Percentiles rank a stretch among this genome's conserved stretches.
phyloP scores from a whole-genome alignment of 257 asterid species.

The Primulina tabacum region DNA sequence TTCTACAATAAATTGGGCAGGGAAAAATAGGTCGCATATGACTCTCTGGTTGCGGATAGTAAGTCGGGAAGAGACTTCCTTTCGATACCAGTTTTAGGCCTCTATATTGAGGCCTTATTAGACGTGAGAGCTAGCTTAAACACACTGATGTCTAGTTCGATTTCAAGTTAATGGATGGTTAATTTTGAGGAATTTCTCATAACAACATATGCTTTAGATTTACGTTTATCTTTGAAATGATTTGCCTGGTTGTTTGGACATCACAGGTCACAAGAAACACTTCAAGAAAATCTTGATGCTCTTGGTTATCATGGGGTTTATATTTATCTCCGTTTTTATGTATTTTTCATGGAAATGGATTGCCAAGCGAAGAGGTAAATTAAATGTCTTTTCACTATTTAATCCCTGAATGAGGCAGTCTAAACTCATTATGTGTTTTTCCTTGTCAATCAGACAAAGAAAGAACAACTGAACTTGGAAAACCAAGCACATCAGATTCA shows the following conservation, averaged over 20 bases:
- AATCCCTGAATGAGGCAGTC: neutral
- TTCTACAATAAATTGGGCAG: no score
- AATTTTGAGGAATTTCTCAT: no score
- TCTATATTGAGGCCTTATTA: no score
- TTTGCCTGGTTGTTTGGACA: neutral
- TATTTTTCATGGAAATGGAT: conserved; percentile 29
- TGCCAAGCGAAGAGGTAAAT: conserved; percentile 32
- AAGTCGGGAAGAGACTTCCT: no score
- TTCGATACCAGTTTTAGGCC: no score
- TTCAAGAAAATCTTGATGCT: conserved; percentile 20
- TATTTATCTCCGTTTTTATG: conserved; percentile 12
- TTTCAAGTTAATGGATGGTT: no score
- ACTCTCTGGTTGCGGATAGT: no score
- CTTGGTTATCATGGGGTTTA: conserved; percentile 3
- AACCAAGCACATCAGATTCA: conserved; percentile 8
- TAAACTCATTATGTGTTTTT: neutral
- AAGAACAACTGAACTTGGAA: neutral
- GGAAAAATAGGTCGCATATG: no score
- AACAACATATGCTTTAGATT: no score
- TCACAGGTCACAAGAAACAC: conserved; percentile 28
- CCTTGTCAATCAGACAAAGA: conserved; percentile 21
- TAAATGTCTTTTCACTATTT: neutral
- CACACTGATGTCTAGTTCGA: no score
- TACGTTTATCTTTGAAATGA: neutral
- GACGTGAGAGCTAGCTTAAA: no score